Base-by-base conservation (phyloP, 768 basidiomycete species). In the Boletus pseudo-olivaceus region DNA sequence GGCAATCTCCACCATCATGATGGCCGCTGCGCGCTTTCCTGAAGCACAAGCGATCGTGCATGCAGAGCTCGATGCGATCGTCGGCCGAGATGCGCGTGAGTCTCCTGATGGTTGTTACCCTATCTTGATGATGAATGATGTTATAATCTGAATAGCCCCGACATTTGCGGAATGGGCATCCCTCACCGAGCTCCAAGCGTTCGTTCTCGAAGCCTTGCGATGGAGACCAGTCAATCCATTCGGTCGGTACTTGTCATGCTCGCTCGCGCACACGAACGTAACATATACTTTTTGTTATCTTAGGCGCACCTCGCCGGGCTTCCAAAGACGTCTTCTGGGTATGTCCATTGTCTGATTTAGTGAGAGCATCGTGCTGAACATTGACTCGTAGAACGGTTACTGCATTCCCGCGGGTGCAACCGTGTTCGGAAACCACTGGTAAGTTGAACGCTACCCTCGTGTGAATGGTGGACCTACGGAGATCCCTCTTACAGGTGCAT, bases 1-100 rank as follows among this genome's bases (percentile, higher is more conserved):
- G 12, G 67, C 54, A 1, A 69, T 65, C 40, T 60, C 57, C 9
- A 60, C 57, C 4, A 60, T 74, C 17, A 69, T 72, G 47, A 73
- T 75, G n/a, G 72, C 75, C 1, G 71, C 74, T 15, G 75, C 75
- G 0, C 55, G 59, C 19, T n/a, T 64, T 68, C 41, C 76, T 75
- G 0, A 58, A 71, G 59, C 66, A 2, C 74, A 73, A 39, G 67
- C 62, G 0, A 57, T 53, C 14, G 70, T 75, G 1, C 75, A 75
- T 27, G 68, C 67, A 3, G 64, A 77, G 52, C 47, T 78, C 4
- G 75, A 77, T 35, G 23, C 59, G 0, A 63, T 77, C 1, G 63
- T 76, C 1, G 73, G 74, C 4, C 61, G 55, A 14, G 72, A 74
- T 15, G 51, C 2, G 8, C 12, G 8, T 14, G 12, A 34, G 33